Percentiles rank a stretch among this genome's conserved stretches.
phyloP scores from a whole-genome alignment of 176 grass and related monocot genomes.

The Carex littledalei region DNA sequence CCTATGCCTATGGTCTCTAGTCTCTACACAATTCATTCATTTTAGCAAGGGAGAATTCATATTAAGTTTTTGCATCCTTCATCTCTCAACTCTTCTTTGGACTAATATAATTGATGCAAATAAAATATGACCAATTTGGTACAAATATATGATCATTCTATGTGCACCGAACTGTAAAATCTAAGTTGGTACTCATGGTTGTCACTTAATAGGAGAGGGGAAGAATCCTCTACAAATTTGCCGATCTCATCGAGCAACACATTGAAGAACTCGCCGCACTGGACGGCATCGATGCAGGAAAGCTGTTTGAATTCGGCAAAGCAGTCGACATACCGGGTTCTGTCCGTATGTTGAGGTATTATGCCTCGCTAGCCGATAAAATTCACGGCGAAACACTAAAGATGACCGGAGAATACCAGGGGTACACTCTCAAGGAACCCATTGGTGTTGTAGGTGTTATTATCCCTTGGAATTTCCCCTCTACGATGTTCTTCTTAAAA shows the following conservation, averaged over 20 bases:
- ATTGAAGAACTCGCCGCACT: constrained; percentile 65
- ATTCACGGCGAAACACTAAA: constrained; percentile 74
- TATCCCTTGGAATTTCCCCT: constrained; percentile 75
- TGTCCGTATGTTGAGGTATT: constrained; percentile 55
- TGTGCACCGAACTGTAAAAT: neutral
- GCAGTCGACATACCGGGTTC: constrained; percentile 42
- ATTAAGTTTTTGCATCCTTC: no score
- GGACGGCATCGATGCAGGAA: constrained; percentile 61
- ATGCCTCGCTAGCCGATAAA: constrained; percentile 76
- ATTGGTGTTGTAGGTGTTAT: constrained; percentile 82
- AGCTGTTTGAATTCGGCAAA: constrained; percentile 61
- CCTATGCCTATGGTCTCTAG: no score
- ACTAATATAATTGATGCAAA: no score
- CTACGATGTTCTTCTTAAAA: constrained; percentile 85
- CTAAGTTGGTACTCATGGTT: neutral
- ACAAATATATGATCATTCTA: neutral
- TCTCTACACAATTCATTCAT: neutral
- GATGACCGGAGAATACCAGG: constrained; percentile 45
- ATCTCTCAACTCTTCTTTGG: no score
- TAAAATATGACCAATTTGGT: no score
- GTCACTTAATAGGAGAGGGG: constrained; percentile 48
- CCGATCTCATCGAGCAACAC: constrained; percentile 65
- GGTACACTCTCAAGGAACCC: constrained; percentile 83
- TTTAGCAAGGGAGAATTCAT: neutral
- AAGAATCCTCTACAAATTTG: constrained; percentile 56